Conservation (phyloP, 306 rosid species). For the Cicer cuneatum region DNA sequence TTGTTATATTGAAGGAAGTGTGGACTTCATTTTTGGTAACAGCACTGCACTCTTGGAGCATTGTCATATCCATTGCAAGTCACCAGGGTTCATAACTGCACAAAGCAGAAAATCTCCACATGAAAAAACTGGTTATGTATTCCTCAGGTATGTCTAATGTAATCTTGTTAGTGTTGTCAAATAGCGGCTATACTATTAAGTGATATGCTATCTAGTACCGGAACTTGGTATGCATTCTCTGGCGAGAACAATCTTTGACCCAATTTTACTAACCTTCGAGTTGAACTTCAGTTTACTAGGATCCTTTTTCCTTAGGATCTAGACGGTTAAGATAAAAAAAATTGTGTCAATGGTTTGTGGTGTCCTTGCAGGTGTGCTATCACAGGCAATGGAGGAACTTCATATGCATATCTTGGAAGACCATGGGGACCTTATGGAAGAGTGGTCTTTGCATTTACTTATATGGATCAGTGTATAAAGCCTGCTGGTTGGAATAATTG, state of each 20-base stretch:
- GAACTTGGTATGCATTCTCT: no score
- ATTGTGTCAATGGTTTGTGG: background rate
- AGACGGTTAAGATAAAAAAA: no score
- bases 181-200: no score
- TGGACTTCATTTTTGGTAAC: constrained; percentile 88
- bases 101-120: constrained; percentile 83
- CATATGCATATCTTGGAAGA: constrained; percentile 72
- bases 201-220: no score
- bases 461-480: constrained; percentile 74
- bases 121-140: constrained; percentile 87
- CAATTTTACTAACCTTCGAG: no score
- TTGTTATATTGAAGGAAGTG: constrained; percentile 95
- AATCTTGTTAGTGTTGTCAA: background rate
- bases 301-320: no score
- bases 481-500: constrained; percentile 85
- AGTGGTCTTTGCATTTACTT: constrained; percentile 81
- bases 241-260: no score
- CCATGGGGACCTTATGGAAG: constrained; percentile 98
- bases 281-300: no score
- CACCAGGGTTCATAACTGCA: constrained; percentile 83
- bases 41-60: constrained; percentile 91
- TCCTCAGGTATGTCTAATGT: constrained; percentile 64
- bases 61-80: constrained; percentile 87
- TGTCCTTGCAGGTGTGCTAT: constrained; percentile 72
- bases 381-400: constrained; percentile 69